Conservation (phyloP, 768 basidiomycete species). For the Agrocybe pediades region DNA sequence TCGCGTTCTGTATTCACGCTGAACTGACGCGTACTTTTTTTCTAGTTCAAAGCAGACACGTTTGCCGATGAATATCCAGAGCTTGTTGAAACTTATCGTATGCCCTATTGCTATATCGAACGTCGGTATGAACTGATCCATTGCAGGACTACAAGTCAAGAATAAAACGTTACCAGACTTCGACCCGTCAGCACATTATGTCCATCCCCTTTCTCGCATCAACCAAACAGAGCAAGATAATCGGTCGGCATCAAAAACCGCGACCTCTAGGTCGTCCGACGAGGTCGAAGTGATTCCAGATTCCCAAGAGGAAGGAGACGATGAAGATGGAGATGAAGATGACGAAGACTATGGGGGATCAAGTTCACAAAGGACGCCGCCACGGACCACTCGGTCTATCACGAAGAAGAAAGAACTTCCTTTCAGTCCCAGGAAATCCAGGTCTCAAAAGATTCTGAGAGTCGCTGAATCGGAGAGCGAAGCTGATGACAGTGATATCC, state of each 20-base stretch:
- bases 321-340: constrained; percentile 21
- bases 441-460: constrained; percentile 34
- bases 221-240: constrained; percentile 29
- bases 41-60: constrained; percentile 44
- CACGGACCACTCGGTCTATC: constrained; percentile 12
- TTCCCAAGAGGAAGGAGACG: constrained; percentile 30
- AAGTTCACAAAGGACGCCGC: constrained; percentile 12
- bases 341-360: constrained; percentile 14
- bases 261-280: constrained; percentile 5
- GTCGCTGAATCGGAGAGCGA: constrained; percentile 40
- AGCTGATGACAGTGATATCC: constrained; percentile 18
- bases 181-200: constrained; percentile 56
- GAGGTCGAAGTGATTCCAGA: constrained; percentile 21
- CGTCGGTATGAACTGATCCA: constrained; percentile 9
- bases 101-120: constrained; percentile 15
- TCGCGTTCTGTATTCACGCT: background rate
- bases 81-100: constrained; percentile 60
- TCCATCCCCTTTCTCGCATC: constrained; percentile 64
- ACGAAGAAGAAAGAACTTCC: constrained; percentile 41
- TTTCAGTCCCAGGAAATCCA: constrained; percentile 69
- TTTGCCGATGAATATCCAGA: constrained; percentile 41
- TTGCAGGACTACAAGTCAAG: constrained; percentile 48
- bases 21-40: constrained; percentile 4
- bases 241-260: background rate
- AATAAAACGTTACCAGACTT: constrained; percentile 49